Percentiles rank a stretch among this genome's conserved stretches.
Evolutionary conservation across 2,329 filamentous ascomycete species (phyloP).

Genomic region (Phoma herbarum): DNA sequence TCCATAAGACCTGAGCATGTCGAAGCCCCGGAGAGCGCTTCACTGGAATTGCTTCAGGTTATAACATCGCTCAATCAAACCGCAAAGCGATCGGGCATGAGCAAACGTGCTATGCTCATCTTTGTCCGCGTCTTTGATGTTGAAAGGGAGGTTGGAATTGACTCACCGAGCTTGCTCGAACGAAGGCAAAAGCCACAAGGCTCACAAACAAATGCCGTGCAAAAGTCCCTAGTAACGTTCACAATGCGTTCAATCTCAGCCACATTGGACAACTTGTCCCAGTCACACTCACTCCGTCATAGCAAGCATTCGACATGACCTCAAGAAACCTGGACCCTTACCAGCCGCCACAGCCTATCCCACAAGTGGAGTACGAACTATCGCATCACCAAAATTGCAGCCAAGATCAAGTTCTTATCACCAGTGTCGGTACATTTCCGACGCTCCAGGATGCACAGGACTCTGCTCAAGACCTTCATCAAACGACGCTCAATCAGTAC

Average conservation of each 20-base stretch:
- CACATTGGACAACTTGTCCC: no score
- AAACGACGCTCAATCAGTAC: not conserved
- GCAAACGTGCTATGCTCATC: not conserved
- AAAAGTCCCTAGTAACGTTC: not conserved
- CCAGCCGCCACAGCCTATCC: not conserved
- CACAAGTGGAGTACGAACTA: conserved; percentile 4
- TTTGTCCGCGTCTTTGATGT: not conserved
- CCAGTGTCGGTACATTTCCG: not conserved
- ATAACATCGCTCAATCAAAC: no score
- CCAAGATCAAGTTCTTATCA: not conserved
- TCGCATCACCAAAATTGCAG: not conserved
- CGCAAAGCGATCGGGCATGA: no score
- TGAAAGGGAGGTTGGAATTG: not conserved
- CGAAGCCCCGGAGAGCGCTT: not conserved
- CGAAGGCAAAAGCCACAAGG: not conserved
- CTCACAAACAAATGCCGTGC: not conserved
- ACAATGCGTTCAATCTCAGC: not conserved
- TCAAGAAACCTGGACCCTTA: not conserved
- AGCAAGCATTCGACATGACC: not conserved
- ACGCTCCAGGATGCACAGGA: conserved; percentile 2
- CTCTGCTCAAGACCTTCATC: not conserved
- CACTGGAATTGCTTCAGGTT: not conserved
- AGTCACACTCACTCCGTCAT: not conserved
- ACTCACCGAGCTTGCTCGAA: conserved; percentile 1
- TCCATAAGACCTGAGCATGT: not conserved